Base-by-base conservation (phyloP, 2,329 filamentous ascomycete genomes). In the Diaporthe citrichinensis region DNA sequence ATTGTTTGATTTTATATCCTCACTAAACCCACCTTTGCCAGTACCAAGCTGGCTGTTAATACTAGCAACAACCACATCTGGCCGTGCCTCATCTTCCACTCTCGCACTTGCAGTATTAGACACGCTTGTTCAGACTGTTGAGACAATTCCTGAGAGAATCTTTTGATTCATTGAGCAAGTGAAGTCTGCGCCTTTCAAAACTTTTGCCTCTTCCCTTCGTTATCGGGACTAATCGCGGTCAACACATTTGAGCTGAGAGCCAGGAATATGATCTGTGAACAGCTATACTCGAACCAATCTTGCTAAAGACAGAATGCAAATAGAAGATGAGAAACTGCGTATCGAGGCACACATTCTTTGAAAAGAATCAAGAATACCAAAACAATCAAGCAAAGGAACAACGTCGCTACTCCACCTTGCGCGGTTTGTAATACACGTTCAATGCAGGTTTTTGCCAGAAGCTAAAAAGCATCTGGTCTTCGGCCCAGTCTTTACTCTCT, bases 391-490 rank as follows among this genome's bases (percentile, higher is more conserved):
- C 8, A 15, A 9, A 61, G 36, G 36, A 23, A 41, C 23, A 1
- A 17, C n/a, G 3, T 15, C 41, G 0, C 12, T 61, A 61, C 31
- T 72, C 55, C 8, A 4, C 31, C 31, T 75, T 75, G 15, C 74
- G 67, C 25, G 81, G 80, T 39, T 75, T 83, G 73, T 84, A 74
- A 69, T 81, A 69, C 8, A 84, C 79, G 8, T 81, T 80, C 61
- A 85, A 76, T 20, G 80, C 77, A 0, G 77, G 78, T 73, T 85
- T 85, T 2, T 82, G 61, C 84, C 84, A 86, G 31, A 84, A 78
- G 3, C 79, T 53, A 49, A 81, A 85, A 15, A 79, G 78, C 72
- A 78, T 79, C 71, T 86, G 84, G 2, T 76, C 74, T 2, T 80
- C 74, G 0, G 83, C 77, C 84, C 85, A 87, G n/a, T 79, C 72